Percentiles rank a stretch among this genome's conserved stretches.
Evolutionary conservation across 768 basidiomycete species (phyloP).

Genomic region (Lactifluus volemus): DNA sequence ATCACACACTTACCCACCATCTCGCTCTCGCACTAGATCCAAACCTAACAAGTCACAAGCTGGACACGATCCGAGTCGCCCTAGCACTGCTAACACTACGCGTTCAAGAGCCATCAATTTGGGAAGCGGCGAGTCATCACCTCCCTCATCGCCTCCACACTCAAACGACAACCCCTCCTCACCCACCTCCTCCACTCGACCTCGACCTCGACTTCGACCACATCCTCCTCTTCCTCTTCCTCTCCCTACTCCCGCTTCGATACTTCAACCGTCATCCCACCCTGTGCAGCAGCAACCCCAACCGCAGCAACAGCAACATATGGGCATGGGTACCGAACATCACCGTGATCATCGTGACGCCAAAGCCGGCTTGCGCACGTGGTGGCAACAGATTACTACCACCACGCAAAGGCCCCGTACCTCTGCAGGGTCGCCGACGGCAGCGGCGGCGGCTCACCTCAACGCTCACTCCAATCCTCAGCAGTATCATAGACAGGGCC

Average conservation of each 20-base stretch:
- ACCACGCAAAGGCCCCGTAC: slow-evolving; percentile 52
- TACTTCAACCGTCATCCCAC: background rate
- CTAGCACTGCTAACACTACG: background rate
- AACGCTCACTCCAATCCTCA: no score
- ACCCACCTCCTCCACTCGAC: background rate
- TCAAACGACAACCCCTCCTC: background rate
- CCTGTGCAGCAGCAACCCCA: background rate
- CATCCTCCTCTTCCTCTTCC: background rate
- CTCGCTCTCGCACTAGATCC: background rate
- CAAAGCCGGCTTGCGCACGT: slow-evolving; percentile 47
- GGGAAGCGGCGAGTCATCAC: background rate
- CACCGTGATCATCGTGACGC: slow-evolving; percentile 4
- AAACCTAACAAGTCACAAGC: background rate
- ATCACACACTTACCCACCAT: slow-evolving; percentile 5
- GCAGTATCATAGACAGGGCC: slow-evolving; percentile 1
- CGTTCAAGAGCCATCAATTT: background rate
- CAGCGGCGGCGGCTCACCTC: no score
- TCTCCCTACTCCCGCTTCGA: slow-evolving; percentile 2
- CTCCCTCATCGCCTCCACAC: background rate
- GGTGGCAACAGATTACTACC: slow-evolving; percentile 75
- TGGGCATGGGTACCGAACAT: slow-evolving; percentile 3
- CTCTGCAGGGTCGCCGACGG: slow-evolving; percentile 20
- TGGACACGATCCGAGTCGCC: background rate
- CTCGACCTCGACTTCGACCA: background rate
- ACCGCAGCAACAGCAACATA: background rate